phyloP scores from a whole-genome alignment of 306 rosid species.

The Vicia faba region DNA sequence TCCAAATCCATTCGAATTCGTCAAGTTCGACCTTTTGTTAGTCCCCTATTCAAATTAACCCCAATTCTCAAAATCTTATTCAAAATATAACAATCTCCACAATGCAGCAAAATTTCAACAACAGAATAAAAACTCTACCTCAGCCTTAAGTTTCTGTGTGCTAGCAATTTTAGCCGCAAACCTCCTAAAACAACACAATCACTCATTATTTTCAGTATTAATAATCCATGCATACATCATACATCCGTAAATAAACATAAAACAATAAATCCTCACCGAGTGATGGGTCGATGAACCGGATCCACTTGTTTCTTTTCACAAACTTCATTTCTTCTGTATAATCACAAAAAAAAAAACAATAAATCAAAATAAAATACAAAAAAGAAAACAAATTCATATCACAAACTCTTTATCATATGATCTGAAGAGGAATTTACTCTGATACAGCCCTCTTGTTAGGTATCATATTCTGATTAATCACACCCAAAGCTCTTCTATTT shows the following conservation, averaged over 20 bases:
- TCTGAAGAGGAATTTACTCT: constrained; percentile 49
- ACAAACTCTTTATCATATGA: neutral
- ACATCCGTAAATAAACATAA: no score
- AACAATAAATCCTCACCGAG: constrained; percentile 49
- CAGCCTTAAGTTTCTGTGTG: constrained; percentile 45
- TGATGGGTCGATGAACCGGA: constrained; percentile 87
- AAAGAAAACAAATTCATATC: neutral
- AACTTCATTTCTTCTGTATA: constrained; percentile 55
- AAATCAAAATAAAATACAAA: constrained; percentile 6
- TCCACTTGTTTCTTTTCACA: constrained; percentile 88
- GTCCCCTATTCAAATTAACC: constrained; percentile 51
- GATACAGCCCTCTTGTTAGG: constrained; percentile 69
- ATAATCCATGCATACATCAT: no score
- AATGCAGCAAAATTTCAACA: constrained; percentile 18
- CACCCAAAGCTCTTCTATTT: constrained; percentile 75
- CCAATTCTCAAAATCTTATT: constrained; percentile 29
- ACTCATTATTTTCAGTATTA: no score
- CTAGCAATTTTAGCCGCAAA: constrained; percentile 81
- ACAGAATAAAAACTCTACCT: constrained; percentile 50
- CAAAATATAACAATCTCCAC: constrained; percentile 1
- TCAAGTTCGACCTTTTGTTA: constrained; percentile 51
- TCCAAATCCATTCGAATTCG: constrained; percentile 57
- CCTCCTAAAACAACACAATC: constrained; percentile 46
- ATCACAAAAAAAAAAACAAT: constrained; percentile 11
- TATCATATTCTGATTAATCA: constrained; percentile 59